Evolutionary conservation across 176 grass and related monocot species (phyloP).

Genomic region (Raddia distichophylla): DNA sequence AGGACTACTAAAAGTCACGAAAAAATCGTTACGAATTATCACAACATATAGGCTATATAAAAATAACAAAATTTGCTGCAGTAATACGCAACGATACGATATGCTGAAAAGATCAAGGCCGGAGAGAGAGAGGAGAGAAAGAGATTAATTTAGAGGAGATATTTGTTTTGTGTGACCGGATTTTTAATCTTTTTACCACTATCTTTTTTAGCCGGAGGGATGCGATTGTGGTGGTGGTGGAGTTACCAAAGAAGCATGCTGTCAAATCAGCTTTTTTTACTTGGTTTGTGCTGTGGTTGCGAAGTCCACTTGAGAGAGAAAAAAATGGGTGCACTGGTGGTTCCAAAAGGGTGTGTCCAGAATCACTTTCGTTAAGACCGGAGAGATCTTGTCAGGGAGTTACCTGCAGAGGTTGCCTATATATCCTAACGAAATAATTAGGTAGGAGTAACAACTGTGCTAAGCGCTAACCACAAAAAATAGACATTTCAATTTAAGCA

Average conservation of each 20-base stretch:
- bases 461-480: neutral
- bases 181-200: neutral
- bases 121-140: too few species aligned
- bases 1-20: too few species aligned
- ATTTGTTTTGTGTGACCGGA: neutral
- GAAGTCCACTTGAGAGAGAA: constrained; percentile 32
- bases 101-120: too few species aligned
- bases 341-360: neutral
- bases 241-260: constrained; percentile 31
- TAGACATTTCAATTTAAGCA: neutral
- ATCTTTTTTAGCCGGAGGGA: neutral
- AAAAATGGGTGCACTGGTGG: neutral
- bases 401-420: neutral
- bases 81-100: too few species aligned
- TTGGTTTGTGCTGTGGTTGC: neutral
- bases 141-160: neutral
- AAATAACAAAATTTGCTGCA: too few species aligned
- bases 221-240: constrained; percentile 14
- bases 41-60: too few species aligned
- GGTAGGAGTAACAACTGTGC: neutral
- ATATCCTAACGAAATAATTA: neutral
- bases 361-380: neutral
- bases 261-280: constrained; percentile 51
- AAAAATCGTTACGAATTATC: too few species aligned
- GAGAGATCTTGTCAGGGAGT: neutral